phyloP scores from a whole-genome alignment of 2,329 filamentous ascomycete species.

The Chaetomium strumarium region DNA sequence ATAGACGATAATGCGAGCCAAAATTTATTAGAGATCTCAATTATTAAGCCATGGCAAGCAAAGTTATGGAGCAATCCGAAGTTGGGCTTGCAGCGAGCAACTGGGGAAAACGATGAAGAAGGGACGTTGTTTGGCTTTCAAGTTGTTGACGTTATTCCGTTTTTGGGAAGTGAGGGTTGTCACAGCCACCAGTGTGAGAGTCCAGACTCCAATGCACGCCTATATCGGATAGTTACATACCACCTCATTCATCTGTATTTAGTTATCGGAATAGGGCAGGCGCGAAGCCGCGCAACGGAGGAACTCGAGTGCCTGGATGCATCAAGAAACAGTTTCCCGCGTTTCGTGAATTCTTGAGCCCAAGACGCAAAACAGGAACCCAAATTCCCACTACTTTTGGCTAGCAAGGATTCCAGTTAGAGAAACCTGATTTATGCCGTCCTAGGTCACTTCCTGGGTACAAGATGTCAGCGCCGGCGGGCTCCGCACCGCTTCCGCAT shows the following conservation, averaged over 20 bases:
- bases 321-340: too few relatives aligned
- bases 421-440: neutral
- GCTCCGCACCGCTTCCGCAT: conserved; percentile 44
- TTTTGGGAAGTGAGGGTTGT: conserved; percentile 23
- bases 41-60: neutral
- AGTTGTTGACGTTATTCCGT: conserved; percentile 30
- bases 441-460: neutral
- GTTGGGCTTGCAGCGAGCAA: neutral
- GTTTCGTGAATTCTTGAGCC: too few relatives aligned
- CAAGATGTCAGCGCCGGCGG: conserved; percentile 15
- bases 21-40: neutral
- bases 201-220: conserved; percentile 11
- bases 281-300: too few relatives aligned
- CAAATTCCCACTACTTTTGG: neutral
- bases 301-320: too few relatives aligned
- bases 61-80: neutral
- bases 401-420: neutral
- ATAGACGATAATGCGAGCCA: too few relatives aligned
- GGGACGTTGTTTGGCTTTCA: conserved; percentile 5
- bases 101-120: neutral
- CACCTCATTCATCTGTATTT: too few relatives aligned
- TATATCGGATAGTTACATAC: too few relatives aligned
- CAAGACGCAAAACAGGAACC: too few relatives aligned
- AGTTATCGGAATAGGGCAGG: neutral
- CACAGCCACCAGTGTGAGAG: conserved; percentile 2